Evolutionary conservation across 495 filamentous ascomycete genomes (phyloP), one percentile per base, ranked within the genome.

Genomic region (Eremomyces bilateralis): DNA sequence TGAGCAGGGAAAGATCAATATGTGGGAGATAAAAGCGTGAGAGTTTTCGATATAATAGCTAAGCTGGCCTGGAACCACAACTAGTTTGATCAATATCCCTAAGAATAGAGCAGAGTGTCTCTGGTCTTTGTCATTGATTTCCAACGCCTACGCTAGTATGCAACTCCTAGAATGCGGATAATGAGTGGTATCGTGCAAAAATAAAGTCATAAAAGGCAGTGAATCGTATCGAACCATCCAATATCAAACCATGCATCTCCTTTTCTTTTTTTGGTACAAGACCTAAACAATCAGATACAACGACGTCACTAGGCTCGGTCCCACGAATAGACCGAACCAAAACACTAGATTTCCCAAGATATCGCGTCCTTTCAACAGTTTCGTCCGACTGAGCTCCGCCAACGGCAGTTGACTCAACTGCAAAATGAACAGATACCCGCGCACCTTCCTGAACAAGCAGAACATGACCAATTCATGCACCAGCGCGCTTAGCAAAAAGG

Each of bases 11-110:
- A 77, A 73, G 53, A 71, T 93, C 17, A 64, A 80, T 41, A 49
- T 93, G 40, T 94, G 82, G 77, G 82, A 93, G 59, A 76, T 95
- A n/a, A n/a, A n/a, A n/a, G n/a, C n/a, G n/a, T n/a, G n/a, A n/a
- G n/a, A n/a, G n/a, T n/a, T n/a, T n/a, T n/a, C n/a, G n/a, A n/a
- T n/a, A n/a, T n/a, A n/a, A n/a, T n/a, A n/a, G n/a, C n/a, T n/a
- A n/a, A n/a, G n/a, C n/a, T n/a, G n/a, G n/a, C n/a, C n/a, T n/a
- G n/a, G n/a, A n/a, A n/a, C n/a, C n/a, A n/a, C n/a, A n/a, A n/a
- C n/a, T n/a, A n/a, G n/a, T n/a, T n/a, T n/a, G n/a, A n/a, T n/a
- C n/a, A n/a, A n/a, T n/a, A n/a, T n/a, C n/a, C n/a, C n/a, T n/a
- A n/a, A n/a, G n/a, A n/a, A n/a, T n/a, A n/a, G n/a, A n/a, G n/a